Evolutionary conservation across 495 filamentous ascomycete species (phyloP).

Genomic region (Trichoderma erinaceum): DNA sequence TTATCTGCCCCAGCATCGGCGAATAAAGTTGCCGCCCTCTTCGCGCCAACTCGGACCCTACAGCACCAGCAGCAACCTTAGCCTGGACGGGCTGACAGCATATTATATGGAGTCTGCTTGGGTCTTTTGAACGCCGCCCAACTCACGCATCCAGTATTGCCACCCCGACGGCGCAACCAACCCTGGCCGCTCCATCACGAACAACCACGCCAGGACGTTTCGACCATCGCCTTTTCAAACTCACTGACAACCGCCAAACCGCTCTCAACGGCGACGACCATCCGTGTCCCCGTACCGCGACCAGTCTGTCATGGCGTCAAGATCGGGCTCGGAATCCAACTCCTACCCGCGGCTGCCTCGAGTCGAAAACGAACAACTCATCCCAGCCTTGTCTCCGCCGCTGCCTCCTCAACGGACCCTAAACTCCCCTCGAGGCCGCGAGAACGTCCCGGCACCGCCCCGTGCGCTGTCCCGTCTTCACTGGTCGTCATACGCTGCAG

Average conservation of each 20-base stretch:
- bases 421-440: conserved; percentile 3
- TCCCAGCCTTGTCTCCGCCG: not conserved
- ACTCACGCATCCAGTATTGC: not conserved
- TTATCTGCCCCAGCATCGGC: too few species aligned
- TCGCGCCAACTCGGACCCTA: too few species aligned
- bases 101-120: not conserved
- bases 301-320: conserved; percentile 3
- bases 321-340: conserved; percentile 7
- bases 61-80: too few species aligned
- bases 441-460: not conserved
- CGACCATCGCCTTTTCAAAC: not conserved
- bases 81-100: too few species aligned
- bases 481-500: not conserved
- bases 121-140: conserved; percentile 9
- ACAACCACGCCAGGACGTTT: not conserved
- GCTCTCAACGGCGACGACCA: not conserved
- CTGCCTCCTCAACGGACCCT: not conserved
- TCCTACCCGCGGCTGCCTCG: not conserved
- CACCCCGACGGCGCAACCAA: not conserved
- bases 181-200: not conserved
- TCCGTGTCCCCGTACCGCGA: not conserved
- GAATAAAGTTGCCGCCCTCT: too few species aligned
- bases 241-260: not conserved
- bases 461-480: not conserved
- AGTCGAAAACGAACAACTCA: not conserved